These are phyloP conservation scores for Mycena capillaripes DNA, from an alignment of 768 basidiomycete species.

Conservation along the genomic window DNA sequence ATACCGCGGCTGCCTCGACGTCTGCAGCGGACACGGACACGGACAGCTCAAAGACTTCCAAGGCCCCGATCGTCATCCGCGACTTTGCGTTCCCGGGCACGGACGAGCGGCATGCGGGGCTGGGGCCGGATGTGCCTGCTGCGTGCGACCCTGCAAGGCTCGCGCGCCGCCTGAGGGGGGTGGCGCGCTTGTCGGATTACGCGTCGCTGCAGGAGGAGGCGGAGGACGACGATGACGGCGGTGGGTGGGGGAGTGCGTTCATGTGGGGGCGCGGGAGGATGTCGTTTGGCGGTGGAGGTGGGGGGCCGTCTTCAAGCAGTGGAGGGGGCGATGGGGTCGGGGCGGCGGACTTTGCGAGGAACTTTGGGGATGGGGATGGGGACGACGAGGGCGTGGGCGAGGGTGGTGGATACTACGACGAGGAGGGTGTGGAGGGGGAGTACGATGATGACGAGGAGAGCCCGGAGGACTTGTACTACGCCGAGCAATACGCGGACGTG, in stretches of 20 bases:
- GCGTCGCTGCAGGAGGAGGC: constrained; percentile 16
- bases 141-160: constrained; percentile 53
- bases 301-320: not conserved
- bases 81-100: constrained; percentile 55
- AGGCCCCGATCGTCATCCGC: constrained; percentile 52
- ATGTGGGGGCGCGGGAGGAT: constrained; percentile 19
- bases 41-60: not conserved
- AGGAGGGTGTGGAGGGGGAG: constrained; percentile 45
- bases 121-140: constrained; percentile 57
- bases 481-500: constrained; percentile 53
- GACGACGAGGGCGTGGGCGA: constrained; percentile 24
- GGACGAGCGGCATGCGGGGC: constrained; percentile 53
- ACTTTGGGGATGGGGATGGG: constrained; percentile 35
- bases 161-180: constrained; percentile 45
- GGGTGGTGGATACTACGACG: constrained; percentile 36
- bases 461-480: constrained; percentile 57
- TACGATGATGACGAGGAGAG: constrained; percentile 23
- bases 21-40: not conserved
- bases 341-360: constrained; percentile 34
- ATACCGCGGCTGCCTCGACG: no score
- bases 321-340: constrained; percentile 5
- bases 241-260: constrained; percentile 24
- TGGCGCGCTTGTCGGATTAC: constrained; percentile 13
- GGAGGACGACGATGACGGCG: constrained; percentile 34
- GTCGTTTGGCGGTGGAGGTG: constrained; percentile 32